Evolutionary conservation across 2,329 filamentous ascomycete genomes (phyloP), one percentile per base, ranked within the genome.

Genomic region (Cylindrodendrum hubeiense): DNA sequence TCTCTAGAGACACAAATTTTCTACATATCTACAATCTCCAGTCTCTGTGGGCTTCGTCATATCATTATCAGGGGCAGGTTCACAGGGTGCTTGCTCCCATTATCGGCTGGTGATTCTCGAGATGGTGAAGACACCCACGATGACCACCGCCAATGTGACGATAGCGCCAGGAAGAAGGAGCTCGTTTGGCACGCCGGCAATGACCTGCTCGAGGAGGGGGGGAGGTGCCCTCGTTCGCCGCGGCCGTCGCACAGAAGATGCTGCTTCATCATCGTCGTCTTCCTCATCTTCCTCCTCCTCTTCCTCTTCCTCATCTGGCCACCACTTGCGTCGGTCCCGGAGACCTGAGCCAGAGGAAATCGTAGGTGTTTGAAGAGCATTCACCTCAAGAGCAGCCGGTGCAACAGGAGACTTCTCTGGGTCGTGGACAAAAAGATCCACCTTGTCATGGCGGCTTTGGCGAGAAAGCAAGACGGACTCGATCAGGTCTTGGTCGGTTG

Each of bases 341-440:
- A 86, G 67, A 5, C 80, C 82, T 39, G 80, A 76, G 2, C 80
- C 80, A 5, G 84, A 83, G 24, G 85, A 87, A 9, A 81, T 77
- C 24, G 84, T 82, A 17, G 86, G 87, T 1, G 85, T 86, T 39
- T 79, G 75, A 12, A 82, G 70, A 1, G 81, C 75, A 24, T 85
- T 81, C 3, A 82, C 79, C 22, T 79, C 75, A 24, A 84, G 86
- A 1, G 87, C 83, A 10, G 89, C n/a, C 47, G 19, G 47, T 50
- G 21, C 84, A n/a, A 94, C 86, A 0, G 95, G 93, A n/a, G 95
- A 90, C 81, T 96, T 92, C 68, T 94, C 90, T 1, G 95, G 95
- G 74, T 99, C 93, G 78, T 99, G 96, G 13, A 98, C 95, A 74
- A 97, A 98, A 17, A 99, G 87, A 75, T 99, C 96, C 21, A 99